These are phyloP conservation scores for Russula brevipes DNA, from an alignment of 768 basidiomycete species.

Conservation along the genomic window DNA sequence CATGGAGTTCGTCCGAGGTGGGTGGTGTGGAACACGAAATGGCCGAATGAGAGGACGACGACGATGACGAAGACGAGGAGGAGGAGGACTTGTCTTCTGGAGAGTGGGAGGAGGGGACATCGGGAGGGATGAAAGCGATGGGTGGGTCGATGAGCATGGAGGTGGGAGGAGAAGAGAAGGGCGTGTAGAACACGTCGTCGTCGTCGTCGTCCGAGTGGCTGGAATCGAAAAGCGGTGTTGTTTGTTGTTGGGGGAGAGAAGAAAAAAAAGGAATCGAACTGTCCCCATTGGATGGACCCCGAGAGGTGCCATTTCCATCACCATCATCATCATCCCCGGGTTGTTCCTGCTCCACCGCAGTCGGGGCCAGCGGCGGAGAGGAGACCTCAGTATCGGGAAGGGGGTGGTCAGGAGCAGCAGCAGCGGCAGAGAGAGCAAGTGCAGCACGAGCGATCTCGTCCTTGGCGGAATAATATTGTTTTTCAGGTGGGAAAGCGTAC, in stretches of 20 bases:
- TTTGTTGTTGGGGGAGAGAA: background rate
- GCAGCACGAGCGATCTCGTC: slow-evolving; percentile 11
- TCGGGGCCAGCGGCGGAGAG: background rate
- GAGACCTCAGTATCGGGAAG: background rate
- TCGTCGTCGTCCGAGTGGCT: slow-evolving; percentile 13
- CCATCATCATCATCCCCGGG: too few relatives aligned
- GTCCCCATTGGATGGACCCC: background rate
- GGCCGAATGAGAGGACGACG: slow-evolving; percentile 2
- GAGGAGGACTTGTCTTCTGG: slow-evolving; percentile 11
- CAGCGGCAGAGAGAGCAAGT: background rate
- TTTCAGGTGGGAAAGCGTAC: slow-evolving; percentile 15
- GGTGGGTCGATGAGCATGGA: slow-evolving; percentile 17
- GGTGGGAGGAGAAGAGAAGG: slow-evolving; percentile 24
- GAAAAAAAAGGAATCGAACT: background rate
- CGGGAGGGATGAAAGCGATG: slow-evolving; percentile 7
- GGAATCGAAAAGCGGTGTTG: background rate
- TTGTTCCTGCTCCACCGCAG: background rate
- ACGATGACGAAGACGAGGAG: slow-evolving; percentile 23
- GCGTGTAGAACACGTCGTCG: slow-evolving; percentile 21
- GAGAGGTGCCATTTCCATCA: too few relatives aligned
- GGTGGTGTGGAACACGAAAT: slow-evolving; percentile 22
- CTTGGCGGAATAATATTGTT: slow-evolving; percentile 18
- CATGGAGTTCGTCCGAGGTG: slow-evolving; percentile 22
- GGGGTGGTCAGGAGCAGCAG: background rate
- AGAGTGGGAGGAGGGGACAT: background rate